Evolutionary conservation across 495 filamentous ascomycete species (phyloP), one percentile per base, ranked within the genome.

Genomic region (Chaetomium tenue): DNA sequence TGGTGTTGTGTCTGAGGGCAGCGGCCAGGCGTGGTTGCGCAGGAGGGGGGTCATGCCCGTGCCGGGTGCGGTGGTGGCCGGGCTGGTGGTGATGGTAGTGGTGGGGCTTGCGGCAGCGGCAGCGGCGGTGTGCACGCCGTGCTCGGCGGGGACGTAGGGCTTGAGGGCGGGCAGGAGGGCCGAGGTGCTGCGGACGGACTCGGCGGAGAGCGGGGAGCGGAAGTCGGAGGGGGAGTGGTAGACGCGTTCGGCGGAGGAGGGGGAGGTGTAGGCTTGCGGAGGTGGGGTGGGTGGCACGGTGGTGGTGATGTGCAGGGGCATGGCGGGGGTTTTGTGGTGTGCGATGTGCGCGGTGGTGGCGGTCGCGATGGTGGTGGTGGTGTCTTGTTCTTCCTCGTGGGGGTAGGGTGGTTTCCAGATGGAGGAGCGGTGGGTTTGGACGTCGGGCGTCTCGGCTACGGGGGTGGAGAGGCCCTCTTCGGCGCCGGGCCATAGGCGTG

Each of bases 71-170:
- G 18, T 20, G 42, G 5, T 69, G 55, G 8, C 8, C 39, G 4
- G 33, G 11, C 56, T n/a, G 22, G 8, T 44, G 39, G 5, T 18
- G 39, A 23, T 40, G 1, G 25, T 48, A 26, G 6, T 22, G 5
- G 39, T 26, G 8, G 57, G 25, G 57, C 25, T 47, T 25, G 3
- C 25, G n/a, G 25, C 16, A 2, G 26, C 23, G 37, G 58, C 23
- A 23, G 40, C 16, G 28, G 40, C 20, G 78, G 74, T 23, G 33
- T 58, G 54, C n/a, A 75, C 60, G 23, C 71, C 72, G 65, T 79
- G 74, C 37, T 79, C 78, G n/a, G 76, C 69, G 2, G 77, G 78
- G 16, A 75, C 71, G 57, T 81, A 81, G 5, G 72, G 71, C 3
- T 68, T 69, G 52, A 78, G 63, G 3, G 72, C 68, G 0, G 75